Percentiles rank a stretch among this genome's conserved stretches.
phyloP scores from a whole-genome alignment of 495 filamentous ascomycete genomes.

The Tuber melanosporum region DNA sequence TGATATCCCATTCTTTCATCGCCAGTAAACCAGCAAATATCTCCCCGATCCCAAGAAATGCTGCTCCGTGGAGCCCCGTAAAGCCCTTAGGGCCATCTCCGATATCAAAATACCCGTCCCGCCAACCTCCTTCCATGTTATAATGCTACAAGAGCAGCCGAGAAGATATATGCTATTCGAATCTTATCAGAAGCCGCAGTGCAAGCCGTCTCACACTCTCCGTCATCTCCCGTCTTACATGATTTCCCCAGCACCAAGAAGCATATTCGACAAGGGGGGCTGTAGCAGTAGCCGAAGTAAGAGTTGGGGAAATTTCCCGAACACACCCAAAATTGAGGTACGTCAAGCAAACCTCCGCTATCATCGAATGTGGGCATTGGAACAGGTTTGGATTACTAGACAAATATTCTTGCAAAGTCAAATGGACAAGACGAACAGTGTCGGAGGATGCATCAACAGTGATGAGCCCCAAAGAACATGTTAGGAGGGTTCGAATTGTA shows the following conservation, averaged over 20 bases:
- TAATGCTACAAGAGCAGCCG: background rate
- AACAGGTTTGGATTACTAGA: background rate
- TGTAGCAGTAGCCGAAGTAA: accelerated
- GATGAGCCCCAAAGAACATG: background rate
- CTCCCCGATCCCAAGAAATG: background rate
- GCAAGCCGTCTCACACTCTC: background rate
- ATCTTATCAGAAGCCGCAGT: background rate
- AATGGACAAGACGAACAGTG: background rate
- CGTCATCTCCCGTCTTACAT: background rate
- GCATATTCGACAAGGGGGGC: background rate
- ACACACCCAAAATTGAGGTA: background rate
- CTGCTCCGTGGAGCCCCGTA: background rate
- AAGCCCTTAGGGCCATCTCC: background rate
- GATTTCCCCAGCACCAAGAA: background rate
- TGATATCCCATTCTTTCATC: background rate
- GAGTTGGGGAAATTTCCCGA: background rate
- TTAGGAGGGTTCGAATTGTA: background rate
- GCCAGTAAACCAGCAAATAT: background rate
- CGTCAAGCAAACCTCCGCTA: background rate
- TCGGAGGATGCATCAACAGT: background rate
- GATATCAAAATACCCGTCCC: background rate
- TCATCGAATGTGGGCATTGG: background rate
- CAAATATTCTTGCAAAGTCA: background rate
- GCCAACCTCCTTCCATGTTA: accelerated
- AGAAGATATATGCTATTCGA: background rate